A percentile compares a stretch with the other conserved stretches of the same genome.
Conservation (phyloP, 176 grass and related monocot species). For the Oryza meyeriana region DNA sequence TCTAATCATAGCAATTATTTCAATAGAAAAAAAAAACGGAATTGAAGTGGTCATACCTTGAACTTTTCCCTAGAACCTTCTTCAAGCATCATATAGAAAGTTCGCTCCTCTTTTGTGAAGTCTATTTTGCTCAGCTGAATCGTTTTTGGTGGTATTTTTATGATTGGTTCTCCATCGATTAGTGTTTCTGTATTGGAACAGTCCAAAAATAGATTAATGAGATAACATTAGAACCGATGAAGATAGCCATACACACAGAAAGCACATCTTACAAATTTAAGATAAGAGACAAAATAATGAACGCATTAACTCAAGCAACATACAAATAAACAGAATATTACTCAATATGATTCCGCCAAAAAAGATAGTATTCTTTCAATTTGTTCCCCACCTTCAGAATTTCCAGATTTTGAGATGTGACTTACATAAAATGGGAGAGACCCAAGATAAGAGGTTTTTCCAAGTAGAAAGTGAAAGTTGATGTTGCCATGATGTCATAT, state of each 20-base stretch:
- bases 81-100: slow-evolving; percentile 87
- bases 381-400: background rate
- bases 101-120: slow-evolving; percentile 73
- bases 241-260: background rate
- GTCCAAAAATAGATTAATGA: slow-evolving; percentile 22
- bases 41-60: slow-evolving; percentile 50
- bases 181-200: slow-evolving; percentile 54
- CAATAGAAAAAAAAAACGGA: background rate
- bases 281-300: background rate
- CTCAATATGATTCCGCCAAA: background rate
- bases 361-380: background rate
- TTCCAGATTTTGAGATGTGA: background rate
- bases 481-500: background rate
- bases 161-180: slow-evolving; percentile 87
- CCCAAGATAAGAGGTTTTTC: background rate
- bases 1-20: background rate
- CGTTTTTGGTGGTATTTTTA: slow-evolving; percentile 76
- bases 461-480: background rate
- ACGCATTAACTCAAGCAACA: background rate
- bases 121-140: slow-evolving; percentile 73
- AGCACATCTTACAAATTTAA: background rate
- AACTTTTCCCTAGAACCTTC: slow-evolving; percentile 80
- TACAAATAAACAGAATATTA: background rate
- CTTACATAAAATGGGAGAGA: background rate
- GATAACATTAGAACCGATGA: background rate